These are phyloP conservation scores for Fraxinus pennsylvanica DNA, from an alignment of 257 asterid species.

Conservation along the genomic window DNA sequence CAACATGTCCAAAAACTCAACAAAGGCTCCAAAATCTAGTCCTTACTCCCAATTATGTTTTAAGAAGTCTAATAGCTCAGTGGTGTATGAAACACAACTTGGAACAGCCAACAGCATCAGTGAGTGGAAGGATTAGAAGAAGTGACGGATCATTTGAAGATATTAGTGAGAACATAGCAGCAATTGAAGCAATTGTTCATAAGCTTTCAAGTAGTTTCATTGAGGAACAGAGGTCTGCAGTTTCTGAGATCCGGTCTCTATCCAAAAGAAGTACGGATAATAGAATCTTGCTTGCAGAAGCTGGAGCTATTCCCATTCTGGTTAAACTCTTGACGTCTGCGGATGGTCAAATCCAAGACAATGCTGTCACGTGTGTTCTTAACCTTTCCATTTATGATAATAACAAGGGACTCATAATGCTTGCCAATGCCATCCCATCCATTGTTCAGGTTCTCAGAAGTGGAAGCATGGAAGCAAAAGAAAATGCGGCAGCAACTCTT, in stretches of 20 bases:
- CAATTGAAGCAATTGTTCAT: slow-evolving; percentile 68
- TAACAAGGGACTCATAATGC: slow-evolving; percentile 82
- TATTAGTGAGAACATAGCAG: slow-evolving; percentile 66
- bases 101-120: slow-evolving; percentile 54
- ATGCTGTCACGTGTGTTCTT: slow-evolving; percentile 75
- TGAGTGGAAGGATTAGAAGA: slow-evolving; percentile 64
- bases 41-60: slow-evolving; percentile 80
- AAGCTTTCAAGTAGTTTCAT: slow-evolving; percentile 62
- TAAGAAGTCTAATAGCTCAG: slow-evolving; percentile 72
- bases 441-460: slow-evolving; percentile 83
- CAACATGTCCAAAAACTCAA: slow-evolving; percentile 95
- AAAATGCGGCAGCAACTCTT: slow-evolving; percentile 89
- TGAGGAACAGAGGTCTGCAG: slow-evolving; percentile 72
- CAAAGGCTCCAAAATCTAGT: slow-evolving; percentile 73
- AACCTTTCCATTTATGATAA: slow-evolving; percentile 78
- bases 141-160: slow-evolving; percentile 79
- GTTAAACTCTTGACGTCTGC: slow-evolving; percentile 69
- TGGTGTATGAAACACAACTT: slow-evolving; percentile 71
- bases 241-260: slow-evolving; percentile 69
- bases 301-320: slow-evolving; percentile 81
- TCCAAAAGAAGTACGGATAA: slow-evolving; percentile 92
- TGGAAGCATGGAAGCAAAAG: slow-evolving; percentile 88
- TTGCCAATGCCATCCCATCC: slow-evolving; percentile 84
- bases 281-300: slow-evolving; percentile 79
- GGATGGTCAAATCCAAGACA: slow-evolving; percentile 68